A percentile compares a stretch with the other conserved stretches of the same genome.
phyloP scores from a whole-genome alignment of 257 asterid genomes.

The Parsonsia alboflavescens region DNA sequence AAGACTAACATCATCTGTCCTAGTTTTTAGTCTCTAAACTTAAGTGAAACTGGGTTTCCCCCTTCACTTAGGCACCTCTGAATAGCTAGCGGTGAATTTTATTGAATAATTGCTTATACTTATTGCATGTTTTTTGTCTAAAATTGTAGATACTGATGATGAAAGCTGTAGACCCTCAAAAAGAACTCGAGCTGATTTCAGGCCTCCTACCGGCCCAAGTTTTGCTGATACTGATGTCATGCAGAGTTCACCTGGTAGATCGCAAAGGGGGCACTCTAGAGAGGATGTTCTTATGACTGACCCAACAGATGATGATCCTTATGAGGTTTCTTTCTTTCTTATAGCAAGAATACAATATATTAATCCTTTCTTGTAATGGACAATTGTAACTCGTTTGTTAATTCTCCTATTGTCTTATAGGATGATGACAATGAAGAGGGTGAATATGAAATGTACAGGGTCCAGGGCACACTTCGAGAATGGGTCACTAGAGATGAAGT shows the following conservation, averaged over 20 bases:
- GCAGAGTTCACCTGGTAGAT: constrained; percentile 79
- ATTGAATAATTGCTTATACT: neutral
- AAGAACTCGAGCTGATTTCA: constrained; percentile 64
- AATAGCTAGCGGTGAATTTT: no score
- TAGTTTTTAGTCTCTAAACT: neutral
- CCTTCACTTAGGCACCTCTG: neutral
- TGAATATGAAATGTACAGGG: constrained; percentile 84
- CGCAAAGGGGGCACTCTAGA: constrained; percentile 52
- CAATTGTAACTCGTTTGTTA: constrained; percentile 1
- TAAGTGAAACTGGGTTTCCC: neutral
- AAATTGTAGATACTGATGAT: constrained; percentile 76
- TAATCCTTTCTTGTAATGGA: neutral
- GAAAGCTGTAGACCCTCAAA: constrained; percentile 78
- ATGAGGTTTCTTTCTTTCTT: constrained; percentile 45
- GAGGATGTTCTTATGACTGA: constrained; percentile 88
- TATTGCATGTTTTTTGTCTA: neutral
- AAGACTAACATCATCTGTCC: neutral
- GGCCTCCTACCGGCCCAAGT: constrained; percentile 54
- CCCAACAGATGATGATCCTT: constrained; percentile 75
- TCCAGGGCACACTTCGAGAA: constrained; percentile 95
- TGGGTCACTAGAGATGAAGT: constrained; percentile 99
- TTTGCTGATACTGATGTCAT: constrained; percentile 69
- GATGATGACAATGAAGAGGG: constrained; percentile 86
- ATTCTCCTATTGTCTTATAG: constrained; percentile 30
- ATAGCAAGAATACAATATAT: neutral